Evolutionary conservation across 306 rosid genomes (phyloP).

Genomic region (Rosa persica): DNA sequence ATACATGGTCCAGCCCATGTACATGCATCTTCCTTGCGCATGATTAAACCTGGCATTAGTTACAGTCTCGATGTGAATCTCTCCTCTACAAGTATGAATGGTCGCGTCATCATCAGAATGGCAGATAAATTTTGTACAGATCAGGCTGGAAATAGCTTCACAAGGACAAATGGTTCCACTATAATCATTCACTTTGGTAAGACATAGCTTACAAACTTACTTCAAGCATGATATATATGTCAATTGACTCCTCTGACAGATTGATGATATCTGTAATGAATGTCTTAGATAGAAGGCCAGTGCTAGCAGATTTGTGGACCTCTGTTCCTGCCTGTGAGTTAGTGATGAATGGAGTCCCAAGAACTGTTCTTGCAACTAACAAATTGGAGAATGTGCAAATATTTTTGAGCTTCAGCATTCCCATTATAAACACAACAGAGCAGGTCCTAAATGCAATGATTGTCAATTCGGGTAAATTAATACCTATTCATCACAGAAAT

Average conservation of each 20-base stretch:
- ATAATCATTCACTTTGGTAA: conserved; percentile 58
- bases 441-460: conserved; percentile 47
- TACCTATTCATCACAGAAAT: conserved; percentile 35
- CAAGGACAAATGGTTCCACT: conserved; percentile 46
- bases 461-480: conserved; percentile 42
- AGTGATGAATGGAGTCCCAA: conserved; percentile 50
- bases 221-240: neutral
- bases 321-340: conserved; percentile 63
- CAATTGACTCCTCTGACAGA: neutral
- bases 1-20: conserved; percentile 48
- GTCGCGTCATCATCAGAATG: conserved; percentile 44
- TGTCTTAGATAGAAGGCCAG: conserved; percentile 62
- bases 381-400: conserved; percentile 50
- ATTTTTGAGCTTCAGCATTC: conserved; percentile 60
- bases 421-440: conserved; percentile 52
- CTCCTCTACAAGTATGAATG: conserved; percentile 29
- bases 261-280: conserved; percentile 14
- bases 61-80: conserved; percentile 48
- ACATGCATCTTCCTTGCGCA: conserved; percentile 44
- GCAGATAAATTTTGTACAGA: conserved; percentile 50
- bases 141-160: conserved; percentile 57
- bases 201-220: conserved; percentile 4
- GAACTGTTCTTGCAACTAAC: conserved; percentile 62
- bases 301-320: conserved; percentile 64
- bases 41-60: conserved; percentile 33